A percentile compares a stretch with the other conserved stretches of the same genome.
Evolutionary conservation across 2,329 filamentous ascomycete species (phyloP).

Genomic region (Chaetomium sp.): DNA sequence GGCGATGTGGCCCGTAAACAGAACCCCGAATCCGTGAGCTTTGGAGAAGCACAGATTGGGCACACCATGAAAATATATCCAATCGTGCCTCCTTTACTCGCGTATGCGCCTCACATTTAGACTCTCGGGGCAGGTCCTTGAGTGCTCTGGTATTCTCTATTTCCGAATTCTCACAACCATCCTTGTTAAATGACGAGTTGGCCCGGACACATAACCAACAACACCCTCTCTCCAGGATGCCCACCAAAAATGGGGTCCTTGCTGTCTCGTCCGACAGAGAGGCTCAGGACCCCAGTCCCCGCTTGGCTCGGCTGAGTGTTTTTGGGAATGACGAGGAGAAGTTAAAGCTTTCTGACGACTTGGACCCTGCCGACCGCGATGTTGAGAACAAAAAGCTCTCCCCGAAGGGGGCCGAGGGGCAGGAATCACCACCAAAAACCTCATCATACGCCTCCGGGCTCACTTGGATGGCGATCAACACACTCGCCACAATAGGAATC

Average conservation of each 20-base stretch:
- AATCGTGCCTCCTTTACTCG: no score
- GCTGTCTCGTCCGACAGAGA: background rate
- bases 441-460: constrained; percentile 34
- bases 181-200: no score
- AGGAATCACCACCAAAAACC: constrained; percentile 26
- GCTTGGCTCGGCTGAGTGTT: background rate
- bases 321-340: constrained; percentile 29
- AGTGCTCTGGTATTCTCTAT: no score
- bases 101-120: no score
- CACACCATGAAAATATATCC: no score
- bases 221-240: background rate
- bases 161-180: no score
- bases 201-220: no score
- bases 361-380: constrained; percentile 31
- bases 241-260: background rate
- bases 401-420: constrained; percentile 27
- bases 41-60: no score
- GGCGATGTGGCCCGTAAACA: background rate
- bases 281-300: background rate
- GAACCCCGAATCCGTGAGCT: no score
- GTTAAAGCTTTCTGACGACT: constrained; percentile 28
- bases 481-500: constrained; percentile 56
- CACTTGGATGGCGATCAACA: constrained; percentile 56
- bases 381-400: constrained; percentile 38
- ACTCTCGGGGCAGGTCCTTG: no score